Conservation (phyloP, 2,329 filamentous ascomycete species). For the Ophiostoma sp. region DNA sequence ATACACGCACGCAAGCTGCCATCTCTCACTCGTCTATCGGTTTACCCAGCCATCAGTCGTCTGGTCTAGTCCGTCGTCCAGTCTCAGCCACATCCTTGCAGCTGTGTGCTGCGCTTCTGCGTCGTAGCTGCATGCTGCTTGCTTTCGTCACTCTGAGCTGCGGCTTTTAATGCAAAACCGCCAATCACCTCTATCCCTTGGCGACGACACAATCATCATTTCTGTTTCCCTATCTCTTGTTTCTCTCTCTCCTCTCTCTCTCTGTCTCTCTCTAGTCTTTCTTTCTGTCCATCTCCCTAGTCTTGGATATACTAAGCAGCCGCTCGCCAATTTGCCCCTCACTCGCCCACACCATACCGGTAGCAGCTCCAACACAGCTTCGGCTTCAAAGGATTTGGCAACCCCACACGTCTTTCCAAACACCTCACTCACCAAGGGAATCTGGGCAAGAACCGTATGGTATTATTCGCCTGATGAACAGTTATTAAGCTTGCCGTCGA, state of each 20-base stretch:
- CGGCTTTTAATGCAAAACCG: background rate
- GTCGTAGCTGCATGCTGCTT: constrained; percentile 7
- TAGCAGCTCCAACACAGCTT: constrained; percentile 12
- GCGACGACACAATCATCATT: background rate
- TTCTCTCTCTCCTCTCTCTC: background rate
- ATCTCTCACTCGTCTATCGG: background rate
- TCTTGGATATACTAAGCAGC: constrained; percentile 2
- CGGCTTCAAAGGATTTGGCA: constrained; percentile 7
- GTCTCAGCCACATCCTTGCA: background rate
- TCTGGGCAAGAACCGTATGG: background rate
- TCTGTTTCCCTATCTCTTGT: background rate
- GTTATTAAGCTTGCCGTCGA: background rate
- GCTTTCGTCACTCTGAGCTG: background rate
- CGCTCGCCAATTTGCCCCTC: constrained; percentile 5
- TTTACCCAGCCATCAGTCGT: background rate
- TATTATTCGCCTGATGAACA: background rate
- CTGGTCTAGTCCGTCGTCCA: background rate
- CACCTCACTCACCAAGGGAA: background rate
- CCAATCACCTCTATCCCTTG: constrained; percentile 1
- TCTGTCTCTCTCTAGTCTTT: background rate
- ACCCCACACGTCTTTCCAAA: constrained; percentile 14
- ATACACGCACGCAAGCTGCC: constrained; percentile 10
- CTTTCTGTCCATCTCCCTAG: background rate
- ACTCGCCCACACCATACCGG: background rate
- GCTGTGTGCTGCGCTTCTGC: background rate